Evolutionary conservation across 2,329 filamentous ascomycete species (phyloP), one percentile per base, ranked within the genome.

Genomic region (Colletotrichum zoysiae): DNA sequence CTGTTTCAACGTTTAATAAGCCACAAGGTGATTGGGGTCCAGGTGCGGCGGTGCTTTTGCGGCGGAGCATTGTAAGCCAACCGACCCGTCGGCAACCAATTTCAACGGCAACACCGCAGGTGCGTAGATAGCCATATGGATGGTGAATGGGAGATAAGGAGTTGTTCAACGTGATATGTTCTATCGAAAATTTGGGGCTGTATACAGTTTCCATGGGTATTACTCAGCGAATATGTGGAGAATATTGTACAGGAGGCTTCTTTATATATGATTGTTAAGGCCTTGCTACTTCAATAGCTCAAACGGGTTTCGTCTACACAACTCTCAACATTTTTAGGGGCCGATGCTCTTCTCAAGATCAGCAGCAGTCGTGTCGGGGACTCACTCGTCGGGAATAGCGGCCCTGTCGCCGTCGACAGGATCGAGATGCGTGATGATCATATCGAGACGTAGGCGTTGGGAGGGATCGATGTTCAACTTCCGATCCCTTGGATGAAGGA

Each of bases 351-450:
- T 23, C 9, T 20, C 16, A 11, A 14, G 30, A 35, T n/a, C 30
- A n/a, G 26, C 30, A 3, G n/a, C 14, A n/a, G 35, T 26, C 14
- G 38, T 40, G 4, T 42, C 14, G 12, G 7, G 35, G 33, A 16
- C 14, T 5, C 6, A 6, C 33, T 57, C 35, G 35, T 57, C 35
- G 35, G 35, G 55, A 23, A 14, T 23, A n/a, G 33, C 35, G 11
- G 4, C 40, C 55, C 23, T n/a, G 20, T 35, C 35, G 33, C 35
- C 12, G 55, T 40, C 33, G 2, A n/a, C 55, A 23, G 55, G 56
- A 30, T 44, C 56, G 33, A 67, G 26, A 33, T 61, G 44, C 18
- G 44, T 51, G 44, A 67, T 30, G 5, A 30, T 53, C 56, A 53
- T 60, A 7, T 53, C 56, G 11, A 67, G 12, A 23, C 14, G 12